Conservation (phyloP, 495 filamentous ascomycete genomes). For the Aspergillus sparsus region DNA sequence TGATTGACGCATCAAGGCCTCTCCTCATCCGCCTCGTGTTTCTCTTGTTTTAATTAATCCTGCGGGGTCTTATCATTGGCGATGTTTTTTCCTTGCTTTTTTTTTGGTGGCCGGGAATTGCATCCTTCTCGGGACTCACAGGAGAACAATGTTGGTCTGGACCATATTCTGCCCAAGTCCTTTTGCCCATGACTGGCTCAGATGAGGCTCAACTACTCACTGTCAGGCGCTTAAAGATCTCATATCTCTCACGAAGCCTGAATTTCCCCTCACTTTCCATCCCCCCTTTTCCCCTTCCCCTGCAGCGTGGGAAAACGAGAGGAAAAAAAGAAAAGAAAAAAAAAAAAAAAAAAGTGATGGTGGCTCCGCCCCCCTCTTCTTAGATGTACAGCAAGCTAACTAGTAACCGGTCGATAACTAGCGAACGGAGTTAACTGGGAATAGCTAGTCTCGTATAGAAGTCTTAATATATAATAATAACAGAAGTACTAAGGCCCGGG, state of each 20-base stretch:
- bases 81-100: background rate
- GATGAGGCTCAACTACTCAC: background rate
- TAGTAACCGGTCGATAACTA: background rate
- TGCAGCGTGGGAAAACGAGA: background rate
- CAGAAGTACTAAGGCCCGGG: background rate
- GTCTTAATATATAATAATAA: background rate
- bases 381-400: background rate
- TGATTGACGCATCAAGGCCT: too few species aligned
- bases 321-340: background rate
- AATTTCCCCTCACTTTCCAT: background rate
- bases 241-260: background rate
- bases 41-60: background rate
- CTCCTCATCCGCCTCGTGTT: background rate
- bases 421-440: background rate
- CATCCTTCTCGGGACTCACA: background rate
- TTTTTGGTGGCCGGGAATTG: background rate
- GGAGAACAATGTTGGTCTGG: background rate
- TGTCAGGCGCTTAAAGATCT: background rate
- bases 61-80: background rate
- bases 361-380: background rate
- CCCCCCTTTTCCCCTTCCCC: background rate
- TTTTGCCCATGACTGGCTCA: background rate
- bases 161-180: background rate
- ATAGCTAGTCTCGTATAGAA: background rate
- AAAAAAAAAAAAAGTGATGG: background rate